phyloP scores from a whole-genome alignment of 2,329 filamentous ascomycete genomes.

The Botrytis pseudocinerea region DNA sequence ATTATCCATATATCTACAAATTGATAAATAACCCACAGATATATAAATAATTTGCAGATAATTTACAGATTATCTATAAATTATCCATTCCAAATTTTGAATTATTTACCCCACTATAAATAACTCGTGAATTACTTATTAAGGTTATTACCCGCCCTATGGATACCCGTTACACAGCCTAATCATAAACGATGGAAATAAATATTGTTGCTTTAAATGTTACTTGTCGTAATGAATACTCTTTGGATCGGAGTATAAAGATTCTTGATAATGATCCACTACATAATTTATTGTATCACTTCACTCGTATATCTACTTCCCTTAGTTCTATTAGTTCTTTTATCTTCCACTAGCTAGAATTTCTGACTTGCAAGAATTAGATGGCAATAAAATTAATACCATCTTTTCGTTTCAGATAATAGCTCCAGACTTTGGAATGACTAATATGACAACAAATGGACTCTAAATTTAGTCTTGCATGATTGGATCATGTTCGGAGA shows the following conservation, averaged over 20 bases:
- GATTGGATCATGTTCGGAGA: background rate
- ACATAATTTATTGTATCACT: background rate
- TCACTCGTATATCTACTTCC: rapidly evolving
- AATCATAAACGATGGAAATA: background rate
- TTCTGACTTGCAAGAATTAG: background rate
- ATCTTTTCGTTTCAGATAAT: background rate
- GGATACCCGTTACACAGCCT: too few relatives aligned
- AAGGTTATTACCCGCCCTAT: too few relatives aligned
- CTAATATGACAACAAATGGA: background rate
- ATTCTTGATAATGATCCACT: background rate
- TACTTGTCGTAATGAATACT: background rate
- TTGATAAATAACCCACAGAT: too few relatives aligned
- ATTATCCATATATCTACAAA: too few relatives aligned
- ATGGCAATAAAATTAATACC: background rate
- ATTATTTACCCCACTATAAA: too few relatives aligned
- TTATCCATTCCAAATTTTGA: too few relatives aligned
- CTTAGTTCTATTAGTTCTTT: background rate
- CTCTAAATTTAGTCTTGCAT: background rate
- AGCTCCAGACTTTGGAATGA: background rate
- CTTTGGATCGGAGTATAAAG: background rate
- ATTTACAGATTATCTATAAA: too few relatives aligned
- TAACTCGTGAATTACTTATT: too few relatives aligned
- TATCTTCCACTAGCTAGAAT: background rate
- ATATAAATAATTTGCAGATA: too few relatives aligned
- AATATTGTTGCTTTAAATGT: background rate